These are phyloP conservation scores for Brassica carinata DNA, from an alignment of 345 rosid genomes.

Conservation along the genomic window DNA sequence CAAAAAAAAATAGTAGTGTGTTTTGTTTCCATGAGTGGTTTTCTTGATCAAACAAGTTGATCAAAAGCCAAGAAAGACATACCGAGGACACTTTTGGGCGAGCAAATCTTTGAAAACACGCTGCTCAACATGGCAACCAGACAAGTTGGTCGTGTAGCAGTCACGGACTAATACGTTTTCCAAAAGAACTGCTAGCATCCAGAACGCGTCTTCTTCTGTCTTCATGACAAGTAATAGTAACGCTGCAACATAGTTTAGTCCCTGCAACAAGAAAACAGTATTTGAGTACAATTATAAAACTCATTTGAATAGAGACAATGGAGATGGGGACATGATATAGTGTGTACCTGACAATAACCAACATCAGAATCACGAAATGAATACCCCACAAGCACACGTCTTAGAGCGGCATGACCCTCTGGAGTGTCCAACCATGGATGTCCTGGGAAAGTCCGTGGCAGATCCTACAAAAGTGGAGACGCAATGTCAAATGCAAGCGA, in stretches of 20 bases:
- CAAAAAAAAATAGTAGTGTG: conserved; percentile 4
- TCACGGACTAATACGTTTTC: conserved; percentile 96
- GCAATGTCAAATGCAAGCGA: too few species aligned
- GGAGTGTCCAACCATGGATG: conserved; percentile 99
- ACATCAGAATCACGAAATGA: conserved; percentile 99
- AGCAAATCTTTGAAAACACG: conserved; percentile 97
- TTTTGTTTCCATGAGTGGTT: too few species aligned
- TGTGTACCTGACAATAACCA: conserved; percentile 94
- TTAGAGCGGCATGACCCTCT: conserved; percentile 90
- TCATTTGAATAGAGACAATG: neutral
- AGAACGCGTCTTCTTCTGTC: conserved; percentile 99
- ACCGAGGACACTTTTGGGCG: conserved; percentile 86
- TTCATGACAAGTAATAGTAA: conserved; percentile 95
- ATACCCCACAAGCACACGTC: conserved; percentile 95
- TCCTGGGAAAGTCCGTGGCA: conserved; percentile 98
- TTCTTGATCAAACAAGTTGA: too few species aligned
- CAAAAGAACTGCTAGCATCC: conserved; percentile 98
- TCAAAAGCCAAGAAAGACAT: conserved; percentile 2
- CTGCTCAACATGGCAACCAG: conserved; percentile 99
- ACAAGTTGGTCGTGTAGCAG: conserved; percentile 89
- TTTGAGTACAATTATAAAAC: neutral
- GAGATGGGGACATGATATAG: neutral
- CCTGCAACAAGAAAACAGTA: conserved; percentile 62
- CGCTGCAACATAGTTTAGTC: conserved; percentile 96
- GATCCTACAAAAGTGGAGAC: conserved; percentile 91